Percentiles rank a stretch among this genome's conserved stretches.
These are phyloP conservation scores for Fusarium devonianum DNA, from an alignment of 2,329 filamentous ascomycete species.

Conservation along the genomic window DNA sequence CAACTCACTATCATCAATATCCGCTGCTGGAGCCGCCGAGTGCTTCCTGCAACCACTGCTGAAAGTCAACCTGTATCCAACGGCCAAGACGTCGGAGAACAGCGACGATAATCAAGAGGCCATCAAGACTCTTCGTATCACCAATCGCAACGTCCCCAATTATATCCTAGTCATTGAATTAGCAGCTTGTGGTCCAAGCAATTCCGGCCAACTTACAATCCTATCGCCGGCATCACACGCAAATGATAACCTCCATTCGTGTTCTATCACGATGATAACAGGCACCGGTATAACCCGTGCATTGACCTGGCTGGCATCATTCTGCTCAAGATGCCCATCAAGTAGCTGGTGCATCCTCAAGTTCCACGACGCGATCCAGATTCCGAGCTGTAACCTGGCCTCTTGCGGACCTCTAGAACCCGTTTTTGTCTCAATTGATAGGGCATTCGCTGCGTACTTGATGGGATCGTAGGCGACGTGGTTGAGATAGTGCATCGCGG, in stretches of 20 bases:
- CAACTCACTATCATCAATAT: too few relatives aligned
- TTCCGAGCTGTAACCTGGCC: slow-evolving; percentile 9
- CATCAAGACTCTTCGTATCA: slow-evolving; percentile 11
- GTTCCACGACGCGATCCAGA: slow-evolving; percentile 11
- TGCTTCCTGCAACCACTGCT: too few relatives aligned
- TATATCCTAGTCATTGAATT: slow-evolving; percentile 4
- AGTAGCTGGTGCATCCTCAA: neutral
- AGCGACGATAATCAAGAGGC: slow-evolving; percentile 2
- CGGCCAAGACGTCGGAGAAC: slow-evolving; percentile 3
- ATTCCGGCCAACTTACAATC: slow-evolving; percentile 9
- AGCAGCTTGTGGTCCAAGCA: neutral
- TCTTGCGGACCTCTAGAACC: slow-evolving; percentile 1
- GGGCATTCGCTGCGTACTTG: slow-evolving; percentile 1
- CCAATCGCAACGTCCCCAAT: slow-evolving; percentile 8
- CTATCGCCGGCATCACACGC: slow-evolving; percentile 4
- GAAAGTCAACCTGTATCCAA: slow-evolving; percentile 10
- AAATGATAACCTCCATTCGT: slow-evolving; percentile 13
- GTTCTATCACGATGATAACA: slow-evolving; percentile 8
- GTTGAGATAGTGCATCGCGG: neutral
- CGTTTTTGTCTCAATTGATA: slow-evolving; percentile 8
- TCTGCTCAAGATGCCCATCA: neutral
- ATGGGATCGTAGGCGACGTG: slow-evolving; percentile 7
- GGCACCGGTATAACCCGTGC: neutral
- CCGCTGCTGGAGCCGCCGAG: too few relatives aligned
- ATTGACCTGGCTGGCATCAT: neutral